Evolutionary conservation across 2,329 filamentous ascomycete species (phyloP), one percentile per base, ranked within the genome.

Genomic region (Biscogniauxia mediterranea): DNA sequence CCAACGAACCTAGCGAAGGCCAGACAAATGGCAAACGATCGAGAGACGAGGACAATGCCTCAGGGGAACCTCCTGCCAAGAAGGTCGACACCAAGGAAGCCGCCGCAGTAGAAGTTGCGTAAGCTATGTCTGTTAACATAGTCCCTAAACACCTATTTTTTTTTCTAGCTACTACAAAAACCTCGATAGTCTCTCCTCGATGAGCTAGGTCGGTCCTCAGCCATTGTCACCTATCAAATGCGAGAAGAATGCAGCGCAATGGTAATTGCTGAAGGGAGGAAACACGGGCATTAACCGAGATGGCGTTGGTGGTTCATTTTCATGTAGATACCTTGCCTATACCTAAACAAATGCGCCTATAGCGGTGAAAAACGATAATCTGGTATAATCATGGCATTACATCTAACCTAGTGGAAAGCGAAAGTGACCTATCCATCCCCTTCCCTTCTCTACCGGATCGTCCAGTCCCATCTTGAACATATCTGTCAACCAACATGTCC

Each of bases 1-100:
- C 13, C 52, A 32, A 59, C 15, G 57, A 65, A 26, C 57, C 52
- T 19, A 64, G 68, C 46, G 58, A 56, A 9, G 55, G 67, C 38
- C 66, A 70, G 25, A 60, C 71, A 57, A 83, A 80, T 66, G 78
- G 77, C 72, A 87, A 88, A 79, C 84, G 85, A 58, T 66, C 77
- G 32, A 81, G 84, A 58, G 84, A 86, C 9, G 83, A 85, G 8
- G 83, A 83, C 28, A 77, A 71, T 52, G 73, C 69, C 28, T 67
- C 71, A 3, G 76, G 72, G n/a, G 79, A 79, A 60, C 83, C 80
- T 28, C 77, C 83, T 2, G 80, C 84, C 20, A 89, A 89, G 81
- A 89, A 89, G 78, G 80, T 86, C 50, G 84, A 89, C 65, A 76
- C 72, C 71, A 85, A 85, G 77, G 71, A 77, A 53, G 73, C 66